Base-by-base conservation (phyloP, 768 basidiomycete species). In the Melanogaster broomeanus region DNA sequence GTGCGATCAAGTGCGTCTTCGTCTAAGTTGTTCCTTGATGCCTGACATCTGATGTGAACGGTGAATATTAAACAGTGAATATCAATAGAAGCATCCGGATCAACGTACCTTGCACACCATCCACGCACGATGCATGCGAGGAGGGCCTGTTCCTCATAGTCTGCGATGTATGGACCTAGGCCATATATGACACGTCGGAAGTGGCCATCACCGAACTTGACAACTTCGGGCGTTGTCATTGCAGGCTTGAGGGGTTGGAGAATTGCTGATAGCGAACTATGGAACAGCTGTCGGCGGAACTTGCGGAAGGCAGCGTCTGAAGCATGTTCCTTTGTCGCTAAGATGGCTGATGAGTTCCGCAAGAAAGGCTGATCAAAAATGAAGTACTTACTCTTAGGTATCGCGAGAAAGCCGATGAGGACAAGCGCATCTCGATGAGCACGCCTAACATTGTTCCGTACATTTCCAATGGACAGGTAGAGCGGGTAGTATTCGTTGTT, bases 91-190 rank as follows among this genome's bases (percentile, higher is more conserved):
- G 30, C 30, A 31, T 31, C 10, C 11, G 18, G 7, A 43, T 22
- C 16, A 47, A 49, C 55, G 15, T 58, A 74, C 73, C 55, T 53
- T 13, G 69, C 47, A 53, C 74, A 75, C 73, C 73, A 75, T 1
- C 58, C 59, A 41, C 65, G 64, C 0, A 74, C 61, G 27, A 72
- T 57, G 33, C 71, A 63, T 4, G 67, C 60, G 1, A 74, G 51
- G 1, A 71, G 47, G 1, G 53, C 66, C 48, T 75, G 74, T 47
- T 77, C 72, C 1, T 69, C 71, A 48, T 76, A 75, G 46, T 76
- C 71, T 0, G 71, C 71, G 49, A 76, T 74, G 38, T 72, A 72
- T 0, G 72, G 65, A 1, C 72, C 72, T 4, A 76, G 50, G 2
- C 65, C 63, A 57, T 66, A 74, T 13, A 75, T 60, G 4, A 52